These are phyloP conservation scores for Chamaecrista fasciculata DNA, from an alignment of 306 rosid genomes.

Conservation along the genomic window DNA sequence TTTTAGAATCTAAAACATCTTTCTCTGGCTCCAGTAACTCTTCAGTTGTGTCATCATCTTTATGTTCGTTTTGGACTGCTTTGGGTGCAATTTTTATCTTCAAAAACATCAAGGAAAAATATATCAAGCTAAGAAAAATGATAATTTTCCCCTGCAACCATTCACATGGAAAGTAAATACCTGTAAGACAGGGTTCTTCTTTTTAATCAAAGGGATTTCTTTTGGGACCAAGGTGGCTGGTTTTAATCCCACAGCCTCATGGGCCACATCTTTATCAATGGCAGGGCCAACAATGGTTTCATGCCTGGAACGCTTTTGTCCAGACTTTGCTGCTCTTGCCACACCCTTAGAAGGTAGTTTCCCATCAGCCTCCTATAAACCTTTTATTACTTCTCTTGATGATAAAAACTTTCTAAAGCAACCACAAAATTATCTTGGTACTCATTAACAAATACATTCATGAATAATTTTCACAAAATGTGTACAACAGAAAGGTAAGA, in stretches of 20 bases:
- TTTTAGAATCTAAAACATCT: conserved; percentile 45
- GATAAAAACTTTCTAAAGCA: background rate
- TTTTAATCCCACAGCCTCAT: conserved; percentile 87
- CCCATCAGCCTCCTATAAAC: conserved; percentile 53
- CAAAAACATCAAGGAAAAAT: conserved; percentile 30
- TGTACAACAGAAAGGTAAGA: conserved; percentile 1
- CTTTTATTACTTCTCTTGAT: conserved; percentile 7
- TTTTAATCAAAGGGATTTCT: conserved; percentile 83
- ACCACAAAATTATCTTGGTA: background rate
- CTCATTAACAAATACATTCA: conserved; percentile 1
- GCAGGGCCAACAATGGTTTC: conserved; percentile 89
- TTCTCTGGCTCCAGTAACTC: conserved; percentile 57
- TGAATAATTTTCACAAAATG: background rate
- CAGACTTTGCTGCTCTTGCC: conserved; percentile 36
- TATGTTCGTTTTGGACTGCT: conserved; percentile 45
- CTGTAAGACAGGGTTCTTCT: conserved; percentile 71
- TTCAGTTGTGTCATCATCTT: conserved; percentile 38
- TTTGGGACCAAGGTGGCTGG: conserved; percentile 76
- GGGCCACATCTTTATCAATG: conserved; percentile 80
- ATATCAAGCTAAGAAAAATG: conserved; percentile 10
- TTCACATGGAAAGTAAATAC: conserved; percentile 38
- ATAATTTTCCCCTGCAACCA: conserved; percentile 23
- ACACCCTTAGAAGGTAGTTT: conserved; percentile 29
- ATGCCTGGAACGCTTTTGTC: conserved; percentile 60
- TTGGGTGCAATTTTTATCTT: conserved; percentile 79